Evolutionary conservation across 2,329 filamentous ascomycete genomes (phyloP), one percentile per base, ranked within the genome.

Genomic region (Thelonectria rubi): DNA sequence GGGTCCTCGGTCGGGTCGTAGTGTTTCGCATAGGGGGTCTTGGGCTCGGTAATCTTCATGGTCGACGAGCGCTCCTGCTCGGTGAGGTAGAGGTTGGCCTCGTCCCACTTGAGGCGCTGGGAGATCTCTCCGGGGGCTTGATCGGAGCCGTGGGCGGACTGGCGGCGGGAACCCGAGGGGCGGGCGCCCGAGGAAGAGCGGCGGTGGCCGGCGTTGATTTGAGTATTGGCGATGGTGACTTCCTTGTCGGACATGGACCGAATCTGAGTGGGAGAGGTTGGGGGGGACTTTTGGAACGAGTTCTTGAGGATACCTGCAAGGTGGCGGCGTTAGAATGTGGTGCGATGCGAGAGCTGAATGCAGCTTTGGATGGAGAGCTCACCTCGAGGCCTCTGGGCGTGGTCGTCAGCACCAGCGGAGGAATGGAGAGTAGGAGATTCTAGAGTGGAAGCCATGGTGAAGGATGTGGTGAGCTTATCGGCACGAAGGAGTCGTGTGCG

Each of bases 41-140:
- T 99, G 64, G 95, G 95, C 81, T 99, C 95, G 69, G 93, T 92
- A 67, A 99, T 99, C 84, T 98, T 99, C 95, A 99, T 99, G 61
- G 94, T 97, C 64, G 91, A 90, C 62, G 89, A 93, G 78, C 92
- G 94, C 79, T 98, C 93, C 78, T 98, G 94, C 80, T 99, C 95
- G 8, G 95, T 95, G 55, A 99, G 86, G 79, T 97, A 99, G 32
- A 99, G 86, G 75, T 99, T 99, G 47, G 92, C 95, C 81, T 99
- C 95, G 77, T 99, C 95, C 95, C 95, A 99, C 81, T 97, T 97
- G 69, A 99, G 84, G 65, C 93, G 89, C 65, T 91, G 90, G 60
- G 86, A 89, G 17, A 82, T 76, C 43, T 85, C 81, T 47, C 81
- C 77, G 20, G 81, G 80, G 62, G 80, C 76, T 55, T 74, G 55